These are phyloP conservation scores for Erythrophleum ivorense DNA, from an alignment of 331 rosid genomes.

Conservation along the genomic window DNA sequence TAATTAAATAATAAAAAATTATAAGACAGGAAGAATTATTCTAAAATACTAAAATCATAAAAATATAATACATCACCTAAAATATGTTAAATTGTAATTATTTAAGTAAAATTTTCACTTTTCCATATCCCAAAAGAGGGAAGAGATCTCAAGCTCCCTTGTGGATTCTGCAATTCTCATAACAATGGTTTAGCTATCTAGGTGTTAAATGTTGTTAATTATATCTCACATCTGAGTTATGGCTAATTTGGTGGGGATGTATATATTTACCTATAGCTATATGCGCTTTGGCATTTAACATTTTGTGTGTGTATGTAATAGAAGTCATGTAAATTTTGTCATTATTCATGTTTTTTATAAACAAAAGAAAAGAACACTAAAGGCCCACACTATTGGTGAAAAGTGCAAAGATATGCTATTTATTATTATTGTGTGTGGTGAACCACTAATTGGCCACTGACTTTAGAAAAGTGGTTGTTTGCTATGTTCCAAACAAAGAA, in stretches of 20 bases:
- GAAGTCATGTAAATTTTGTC: not conserved
- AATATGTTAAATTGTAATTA: too few relatives aligned
- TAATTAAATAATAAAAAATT: too few relatives aligned
- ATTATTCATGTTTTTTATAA: not conserved
- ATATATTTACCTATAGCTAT: not conserved
- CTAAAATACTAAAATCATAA: too few relatives aligned
- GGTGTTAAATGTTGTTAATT: too few relatives aligned
- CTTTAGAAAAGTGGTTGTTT: conserved; percentile 5
- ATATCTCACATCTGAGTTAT: not conserved
- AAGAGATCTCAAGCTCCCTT: too few relatives aligned
- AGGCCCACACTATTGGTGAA: not conserved
- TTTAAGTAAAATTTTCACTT: too few relatives aligned
- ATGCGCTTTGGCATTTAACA: not conserved
- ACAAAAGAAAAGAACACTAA: not conserved
- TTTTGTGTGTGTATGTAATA: not conserved
- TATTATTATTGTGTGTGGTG: not conserved
- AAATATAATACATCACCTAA: too few relatives aligned
- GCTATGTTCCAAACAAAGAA: not conserved
- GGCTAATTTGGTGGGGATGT: not conserved
- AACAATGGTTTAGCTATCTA: too few relatives aligned
- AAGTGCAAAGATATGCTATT: not conserved
- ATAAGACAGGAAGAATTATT: too few relatives aligned
- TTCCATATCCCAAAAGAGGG: too few relatives aligned
- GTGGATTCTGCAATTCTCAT: too few relatives aligned
- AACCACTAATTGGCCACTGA: not conserved